Base-by-base conservation (phyloP, 345 rosid genomes). In the Raphanus sativus region DNA sequence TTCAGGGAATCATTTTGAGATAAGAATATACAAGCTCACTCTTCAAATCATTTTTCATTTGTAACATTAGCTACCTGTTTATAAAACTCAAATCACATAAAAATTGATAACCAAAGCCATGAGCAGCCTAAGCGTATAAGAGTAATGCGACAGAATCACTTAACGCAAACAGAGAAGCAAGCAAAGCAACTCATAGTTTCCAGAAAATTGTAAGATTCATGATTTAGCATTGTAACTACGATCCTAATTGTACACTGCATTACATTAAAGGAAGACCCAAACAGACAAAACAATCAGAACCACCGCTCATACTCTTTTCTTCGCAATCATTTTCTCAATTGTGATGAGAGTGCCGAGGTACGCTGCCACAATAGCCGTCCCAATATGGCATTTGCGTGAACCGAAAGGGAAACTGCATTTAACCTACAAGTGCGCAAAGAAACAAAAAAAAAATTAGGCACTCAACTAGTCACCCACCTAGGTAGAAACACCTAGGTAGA, bases 291-390 rank as follows among this genome's bases (percentile, higher is more conserved):
- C 40, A 33, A 21, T 21, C 21, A 21, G 21, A 21, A n/a, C n/a
- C 21, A 21, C 21, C 21, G 21, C 1, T 21, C 21, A 21, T 21
- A 21, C 21, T 21, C 21, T 21, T 21, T 21, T 21, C 21, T 21
- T 21, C 16, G 26, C 13, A 29, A 67, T 72, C 77, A 78, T 66
- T 77, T 66, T 21, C 73, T 56, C 16, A 34, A 2, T 71, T 86
- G 86, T 16, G 83, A 87, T 13, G 89, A 30, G 71, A 85, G 45
- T 3, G 89, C 77, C 32, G 96, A 86, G 65, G 90, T 85, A 80
- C 83, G 87, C 78, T 74, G 83, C 98, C 97, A 92, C 48, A 87
- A 52, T 24, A 90, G 82, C 55, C 97, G 84, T 64, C 98, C 94
- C 75, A 89, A 62, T 45, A 92, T 89, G 50, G 91, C 84, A 65